phyloP scores from a whole-genome alignment of 179 eudicot genomes.

The Vitellaria paradoxa region DNA sequence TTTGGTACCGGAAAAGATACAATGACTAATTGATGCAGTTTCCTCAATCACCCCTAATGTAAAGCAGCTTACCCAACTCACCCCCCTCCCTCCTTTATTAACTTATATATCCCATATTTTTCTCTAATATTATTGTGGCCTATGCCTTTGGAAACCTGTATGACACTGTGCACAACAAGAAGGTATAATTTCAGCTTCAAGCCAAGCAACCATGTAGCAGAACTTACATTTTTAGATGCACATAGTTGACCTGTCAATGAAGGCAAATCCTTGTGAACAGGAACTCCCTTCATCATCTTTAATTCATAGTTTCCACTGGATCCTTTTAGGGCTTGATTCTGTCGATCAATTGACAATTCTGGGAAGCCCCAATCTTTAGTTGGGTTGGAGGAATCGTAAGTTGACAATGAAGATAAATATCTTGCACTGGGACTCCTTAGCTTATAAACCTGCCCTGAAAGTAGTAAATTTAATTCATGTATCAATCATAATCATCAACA shows the following conservation, averaged over 20 bases:
- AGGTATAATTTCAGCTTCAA: not conserved
- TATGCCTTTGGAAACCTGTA: not conserved
- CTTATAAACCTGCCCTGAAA: slow-evolving; percentile 77
- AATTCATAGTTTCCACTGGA: slow-evolving; percentile 26
- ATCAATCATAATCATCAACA: not conserved
- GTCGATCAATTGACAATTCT: slow-evolving; percentile 38
- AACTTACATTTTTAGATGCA: slow-evolving; percentile 42
- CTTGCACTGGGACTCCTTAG: slow-evolving; percentile 66
- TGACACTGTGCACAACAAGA: not conserved
- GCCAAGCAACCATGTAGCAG: not conserved
- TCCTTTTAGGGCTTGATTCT: slow-evolving; percentile 12
- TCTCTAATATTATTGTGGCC: not conserved
- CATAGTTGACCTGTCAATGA: slow-evolving; percentile 14
- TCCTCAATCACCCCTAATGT: not conserved
- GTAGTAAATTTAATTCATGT: not conserved
- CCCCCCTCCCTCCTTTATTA: not conserved
- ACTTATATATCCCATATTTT: not conserved
- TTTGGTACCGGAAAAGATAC: too few species aligned
- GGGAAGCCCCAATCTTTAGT: slow-evolving; percentile 93
- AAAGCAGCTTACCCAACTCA: not conserved
- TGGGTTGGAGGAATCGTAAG: slow-evolving; percentile 86
- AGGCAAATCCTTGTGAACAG: slow-evolving; percentile 22
- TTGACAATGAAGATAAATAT: slow-evolving; percentile 57
- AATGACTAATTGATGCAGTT: not conserved
- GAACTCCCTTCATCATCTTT: slow-evolving; percentile 25